Base-by-base conservation (phyloP, 164 flowering plant genomes). In the Dillenia turbinata region DNA sequence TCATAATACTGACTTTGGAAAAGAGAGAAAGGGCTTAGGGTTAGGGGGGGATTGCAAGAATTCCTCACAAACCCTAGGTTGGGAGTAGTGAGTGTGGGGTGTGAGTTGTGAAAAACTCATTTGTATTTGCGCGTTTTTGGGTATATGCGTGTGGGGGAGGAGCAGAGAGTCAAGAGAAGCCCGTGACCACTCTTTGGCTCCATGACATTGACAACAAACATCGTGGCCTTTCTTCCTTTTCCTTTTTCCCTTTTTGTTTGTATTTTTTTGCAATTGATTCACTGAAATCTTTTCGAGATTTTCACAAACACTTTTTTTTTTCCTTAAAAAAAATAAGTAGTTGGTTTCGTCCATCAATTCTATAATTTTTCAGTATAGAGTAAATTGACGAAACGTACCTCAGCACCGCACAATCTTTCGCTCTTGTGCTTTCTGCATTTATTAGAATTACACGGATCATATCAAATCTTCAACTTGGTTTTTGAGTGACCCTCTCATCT, bases 131-230 rank as follows among this genome's bases (percentile, higher is more conserved):
- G 57, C 15, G 52, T 14, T 17, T 22, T 7, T 12, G 54, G 17
- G 58, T 52, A 48, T 47, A 24, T 44, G 49, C 12, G 40, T 33
- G 40, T 47, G 62, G 17, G 12, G 47, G 56, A 3, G 9, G 10
- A 9, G 47, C 46, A 47, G 54, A 40, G 68, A 62, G 73, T 77
- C 83, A 79, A 77, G 79, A 54, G 79, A 79, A 65, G 65, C 77
- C 81, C 83, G 79, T 79, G 83, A 79, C 66, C 64, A 62, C 70
- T 53, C 66, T 44, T 33, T 33, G 7, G 7, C 40, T 33, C 40
- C 66, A 52, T 40, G 33, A 62, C 57, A 61, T 66, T 49, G 66
- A 64, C 67, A 66, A 54, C 24, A 55, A 33, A 33, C 40, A 33
- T 33, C 15, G 26, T 17, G 19, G 48, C 22, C 17, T 40, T 46